Base-by-base conservation (phyloP, 1,284 basidiomycete genomes). In the Cryptococcus floricola region DNA sequence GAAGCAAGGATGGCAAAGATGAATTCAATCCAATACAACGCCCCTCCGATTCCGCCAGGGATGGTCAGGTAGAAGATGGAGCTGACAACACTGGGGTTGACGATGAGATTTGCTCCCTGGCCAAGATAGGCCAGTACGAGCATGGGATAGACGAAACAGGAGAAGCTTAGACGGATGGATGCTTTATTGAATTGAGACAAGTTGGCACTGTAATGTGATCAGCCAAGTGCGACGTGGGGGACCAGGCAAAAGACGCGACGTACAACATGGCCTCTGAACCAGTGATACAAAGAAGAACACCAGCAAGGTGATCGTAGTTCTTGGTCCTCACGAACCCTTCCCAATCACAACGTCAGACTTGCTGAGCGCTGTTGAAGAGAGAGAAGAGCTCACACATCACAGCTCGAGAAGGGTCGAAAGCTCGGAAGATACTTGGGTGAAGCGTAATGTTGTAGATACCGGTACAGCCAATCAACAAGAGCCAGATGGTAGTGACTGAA, bases 1-100 rank as follows among this genome's bases (percentile, higher is more conserved):
- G 85, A 85, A 0, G 85, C 85, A 3, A 86, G 74, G 46, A 87
- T 80, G 3, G 83, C 85, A 58, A 85, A 81, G 19, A 83, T 71
- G 63, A 82, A 87, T 10, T 83, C 74, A 52, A 87, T 78, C 84
- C 84, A 85, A 66, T 82, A 85, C 2, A 86, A 68, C 0, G 77
- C 73, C 0, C 84, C 83, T 57, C 81, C 80, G 2, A 58, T 53
- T 0, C 73, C 69, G 1, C 85, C 85, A 0, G 86, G 85, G 45
- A 87, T 86, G 3, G 82, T 80, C 4, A 77, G 74, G 69, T 86
- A 87, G 68, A 87, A 87, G 1, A 86, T 72, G 58, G 85, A 85
- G 0, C 60, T 27, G 4, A 87, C 63, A 10, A 85, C 80, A 0
- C 51, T 59, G 10, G 80, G 78, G 5, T 82, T 81, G 54, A 83